Base-by-base conservation (phyloP, 768 basidiomycete species). In the Mycena metata region DNA sequence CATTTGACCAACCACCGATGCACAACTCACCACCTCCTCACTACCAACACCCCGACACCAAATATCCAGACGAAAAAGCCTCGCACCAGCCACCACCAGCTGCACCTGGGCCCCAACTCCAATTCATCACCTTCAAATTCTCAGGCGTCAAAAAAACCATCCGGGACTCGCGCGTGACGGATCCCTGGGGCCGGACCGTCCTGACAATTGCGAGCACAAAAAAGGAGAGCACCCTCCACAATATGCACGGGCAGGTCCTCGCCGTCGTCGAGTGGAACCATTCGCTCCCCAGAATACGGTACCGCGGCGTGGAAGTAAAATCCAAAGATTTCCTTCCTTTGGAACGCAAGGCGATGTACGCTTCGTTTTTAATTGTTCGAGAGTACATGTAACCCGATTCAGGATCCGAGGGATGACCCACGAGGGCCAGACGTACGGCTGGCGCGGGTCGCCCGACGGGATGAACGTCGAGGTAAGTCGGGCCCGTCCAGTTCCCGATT, bases 231-330 rank as follows among this genome's bases (percentile, higher is more conserved):
- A 67, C 60, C 10, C 15, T 67, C 8, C 16, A 43, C 15, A 67
- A 67, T n/a, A 57, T 60, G 66, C 46, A 49, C 12, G 60, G 66
- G 9, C 51, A 60, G 6, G 54, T 57, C 52, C 21, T 67, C 26
- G 66, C 66, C 2, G 24, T 50, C 4, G 19, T 67, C 6, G 66
- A 62, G n/a, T 67, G 66, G 66, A 61, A 67, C 3, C 66, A 67
- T 39, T 61, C 60, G 1, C 52, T 56, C 21, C 66, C 66, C 9
- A 21, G 41, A 10, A 30, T 68, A 10, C 46, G 11, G 39, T 68
- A 62, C 30, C 60, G 54, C 49, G 67, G 67, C 21, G 9, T 33
- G 47, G 60, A 62, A n/a, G 24, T 30, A 8, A 68, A 68, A 36
- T 57, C 55, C 5, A 51, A 63, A 30, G 60, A 63, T 9, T 26